Conservation (phyloP, 176 grass and related monocot genomes). For the Leersia perrieri region DNA sequence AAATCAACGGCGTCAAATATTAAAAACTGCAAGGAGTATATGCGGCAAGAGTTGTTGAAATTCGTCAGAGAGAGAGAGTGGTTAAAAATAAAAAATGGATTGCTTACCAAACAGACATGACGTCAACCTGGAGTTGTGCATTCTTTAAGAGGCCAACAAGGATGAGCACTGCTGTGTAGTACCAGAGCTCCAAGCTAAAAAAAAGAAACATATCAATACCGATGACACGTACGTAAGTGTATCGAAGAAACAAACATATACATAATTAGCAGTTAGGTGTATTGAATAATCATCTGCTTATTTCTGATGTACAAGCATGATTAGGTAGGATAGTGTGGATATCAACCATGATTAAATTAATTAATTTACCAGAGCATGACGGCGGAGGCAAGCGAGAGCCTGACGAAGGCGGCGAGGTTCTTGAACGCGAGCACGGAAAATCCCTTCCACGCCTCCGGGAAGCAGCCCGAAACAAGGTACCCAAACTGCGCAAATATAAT, state of each 20-base stretch:
- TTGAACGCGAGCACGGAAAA: constrained; percentile 45
- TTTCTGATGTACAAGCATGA: not conserved
- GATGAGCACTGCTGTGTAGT: constrained; percentile 78
- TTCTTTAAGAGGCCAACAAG: constrained; percentile 73
- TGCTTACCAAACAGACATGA: constrained; percentile 84
- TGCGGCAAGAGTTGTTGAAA: not conserved
- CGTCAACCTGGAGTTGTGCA: constrained; percentile 61
- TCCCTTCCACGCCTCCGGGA: constrained; percentile 49
- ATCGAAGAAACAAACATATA: not conserved
- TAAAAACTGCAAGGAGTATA: too few relatives aligned
- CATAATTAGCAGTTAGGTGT: not conserved
- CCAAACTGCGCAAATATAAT: constrained; percentile 42
- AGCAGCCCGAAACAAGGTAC: constrained; percentile 49
- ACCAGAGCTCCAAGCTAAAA: constrained; percentile 93
- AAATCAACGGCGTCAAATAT: too few relatives aligned
- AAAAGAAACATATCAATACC: not conserved
- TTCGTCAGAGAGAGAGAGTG: not conserved
- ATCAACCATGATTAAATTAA: too few relatives aligned
- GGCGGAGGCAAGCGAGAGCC: constrained; percentile 60
- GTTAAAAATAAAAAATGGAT: too few relatives aligned
- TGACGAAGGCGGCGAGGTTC: constrained; percentile 56
- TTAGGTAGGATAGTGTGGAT: too few relatives aligned
- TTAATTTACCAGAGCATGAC: constrained; percentile 65
- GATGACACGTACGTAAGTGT: too few relatives aligned
- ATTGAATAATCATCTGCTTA: not conserved